Evolutionary conservation across 495 filamentous ascomycete genomes (phyloP), one percentile per base, ranked within the genome.

Genomic region (Neurospora sp.): DNA sequence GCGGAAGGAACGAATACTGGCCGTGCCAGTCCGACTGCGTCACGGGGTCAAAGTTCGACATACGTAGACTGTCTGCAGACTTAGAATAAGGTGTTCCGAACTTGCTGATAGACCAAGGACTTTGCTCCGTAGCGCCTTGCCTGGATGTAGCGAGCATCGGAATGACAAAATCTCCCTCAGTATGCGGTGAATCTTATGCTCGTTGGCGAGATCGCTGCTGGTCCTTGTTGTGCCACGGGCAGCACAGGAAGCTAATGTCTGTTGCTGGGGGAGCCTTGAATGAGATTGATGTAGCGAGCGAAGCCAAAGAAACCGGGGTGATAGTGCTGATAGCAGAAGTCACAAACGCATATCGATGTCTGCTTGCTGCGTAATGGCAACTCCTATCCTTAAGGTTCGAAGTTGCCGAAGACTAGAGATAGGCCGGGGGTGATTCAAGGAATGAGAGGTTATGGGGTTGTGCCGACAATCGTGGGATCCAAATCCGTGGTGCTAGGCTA

Each of bases 11-110:
- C 46, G 86, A 85, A 79, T 87, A 88, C 77, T 85, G 85, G 77
- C 86, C 83, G 77, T 84, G 86, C 87, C 87, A 88, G 83, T 88
- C 86, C 77, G 87, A 83, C 85, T 88, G 86, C 81, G 87, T 85
- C 76, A 84, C 83, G 71, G 83, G 72, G 80, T 85, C 84, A 79
- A 82, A 83, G 84, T 84, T 87, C 85, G 87, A 88, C 87, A 88
- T 88, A 82, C 87, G 87, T 86, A 84, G 80, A 81, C 81, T 82
- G 73, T 83, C 81, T 71, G 84, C 80, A 69, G 85, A 74, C 76
- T 85, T 85, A 72, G 83, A 81, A 78, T 86, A 86, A 74, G 83
- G 76, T 77, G 82, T 83, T 79, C 86, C 85, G 76, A 86, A 85
- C 82, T 87, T 88, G 83, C 82, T 86, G 76, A 81, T 81, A 78